Percentiles rank a stretch among this genome's conserved stretches.
These are phyloP conservation scores for Metschnikowia amazonensis DNA, from an alignment of 805 yeast species.

Conservation along the genomic window DNA sequence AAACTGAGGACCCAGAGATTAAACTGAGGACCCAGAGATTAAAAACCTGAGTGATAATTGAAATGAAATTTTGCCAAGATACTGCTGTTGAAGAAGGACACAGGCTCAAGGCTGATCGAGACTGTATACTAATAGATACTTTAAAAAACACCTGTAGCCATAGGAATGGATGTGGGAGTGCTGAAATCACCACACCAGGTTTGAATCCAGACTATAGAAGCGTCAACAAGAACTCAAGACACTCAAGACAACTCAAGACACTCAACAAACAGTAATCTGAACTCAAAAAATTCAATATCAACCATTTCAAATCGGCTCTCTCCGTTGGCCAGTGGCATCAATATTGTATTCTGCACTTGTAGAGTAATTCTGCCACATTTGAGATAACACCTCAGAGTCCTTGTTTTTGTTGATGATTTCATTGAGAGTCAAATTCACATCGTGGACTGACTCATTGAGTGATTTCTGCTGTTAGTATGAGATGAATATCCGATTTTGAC, in stretches of 20 bases:
- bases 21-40: no score
- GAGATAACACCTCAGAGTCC: constrained; percentile 66
- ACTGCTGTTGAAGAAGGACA: not conserved
- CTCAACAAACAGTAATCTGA: no score
- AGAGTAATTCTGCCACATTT: constrained; percentile 75
- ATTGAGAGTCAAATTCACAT: constrained; percentile 57
- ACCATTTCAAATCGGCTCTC: constrained; percentile 39
- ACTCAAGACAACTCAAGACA: no score
- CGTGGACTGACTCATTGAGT: constrained; percentile 65
- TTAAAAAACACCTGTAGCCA: not conserved
- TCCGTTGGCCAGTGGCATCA: constrained; percentile 59
- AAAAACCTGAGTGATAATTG: no score
- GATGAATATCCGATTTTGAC: not conserved
- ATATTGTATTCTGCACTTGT: constrained; percentile 68
- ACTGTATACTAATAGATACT: constrained; percentile 3
- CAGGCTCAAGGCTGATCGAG: not conserved
- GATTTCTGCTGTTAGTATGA: constrained; percentile 48
- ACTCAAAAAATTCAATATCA: not conserved
- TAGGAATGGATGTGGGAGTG: not conserved
- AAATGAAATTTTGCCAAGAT: not conserved
- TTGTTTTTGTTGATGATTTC: constrained; percentile 63
- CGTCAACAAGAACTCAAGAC: no score
- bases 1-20: no score
- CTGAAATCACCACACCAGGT: no score
- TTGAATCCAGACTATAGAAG: no score